Evolutionary conservation across 225 moss, liverwort and hornwort species (phyloP).

Genomic region (Physcomitrium patens): DNA sequence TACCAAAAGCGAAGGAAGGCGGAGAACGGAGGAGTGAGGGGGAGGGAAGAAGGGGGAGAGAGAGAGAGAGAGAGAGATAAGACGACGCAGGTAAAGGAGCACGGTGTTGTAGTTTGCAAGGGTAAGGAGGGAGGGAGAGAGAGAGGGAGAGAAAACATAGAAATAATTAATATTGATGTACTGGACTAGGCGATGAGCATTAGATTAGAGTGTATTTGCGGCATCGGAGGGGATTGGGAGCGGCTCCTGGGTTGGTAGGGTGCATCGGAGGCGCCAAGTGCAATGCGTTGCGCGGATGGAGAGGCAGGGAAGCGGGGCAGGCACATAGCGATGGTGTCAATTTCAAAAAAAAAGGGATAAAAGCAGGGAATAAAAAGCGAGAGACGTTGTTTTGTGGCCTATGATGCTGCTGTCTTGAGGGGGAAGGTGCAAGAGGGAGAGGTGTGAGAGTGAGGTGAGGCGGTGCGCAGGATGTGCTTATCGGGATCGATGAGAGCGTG

Average conservation of each 20-base stretch:
- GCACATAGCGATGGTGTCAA: neutral
- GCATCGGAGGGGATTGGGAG: neutral
- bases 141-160: neutral
- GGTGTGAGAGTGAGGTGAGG: constrained; percentile 5
- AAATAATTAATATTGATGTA: neutral
- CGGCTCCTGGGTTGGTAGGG: constrained; percentile 20
- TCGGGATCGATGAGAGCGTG: constrained; percentile 30
- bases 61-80: too few species aligned
- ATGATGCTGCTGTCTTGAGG: neutral
- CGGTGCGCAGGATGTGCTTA: constrained; percentile 26
- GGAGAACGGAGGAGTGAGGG: too few species aligned
- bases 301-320: neutral
- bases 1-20: too few species aligned
- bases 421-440: constrained; percentile 4
- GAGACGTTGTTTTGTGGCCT: neutral
- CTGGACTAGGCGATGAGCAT: neutral
- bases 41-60: too few species aligned
- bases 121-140: too few species aligned
- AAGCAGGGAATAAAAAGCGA: neutral
- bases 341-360: neutral
- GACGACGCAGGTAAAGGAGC: too few species aligned
- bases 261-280: neutral
- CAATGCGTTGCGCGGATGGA: constrained; percentile 24
- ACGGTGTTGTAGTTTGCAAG: too few species aligned
- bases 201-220: constrained; percentile 5